Conservation (phyloP, 2,329 filamentous ascomycete genomes). For the Epicoccum sorghinum region DNA sequence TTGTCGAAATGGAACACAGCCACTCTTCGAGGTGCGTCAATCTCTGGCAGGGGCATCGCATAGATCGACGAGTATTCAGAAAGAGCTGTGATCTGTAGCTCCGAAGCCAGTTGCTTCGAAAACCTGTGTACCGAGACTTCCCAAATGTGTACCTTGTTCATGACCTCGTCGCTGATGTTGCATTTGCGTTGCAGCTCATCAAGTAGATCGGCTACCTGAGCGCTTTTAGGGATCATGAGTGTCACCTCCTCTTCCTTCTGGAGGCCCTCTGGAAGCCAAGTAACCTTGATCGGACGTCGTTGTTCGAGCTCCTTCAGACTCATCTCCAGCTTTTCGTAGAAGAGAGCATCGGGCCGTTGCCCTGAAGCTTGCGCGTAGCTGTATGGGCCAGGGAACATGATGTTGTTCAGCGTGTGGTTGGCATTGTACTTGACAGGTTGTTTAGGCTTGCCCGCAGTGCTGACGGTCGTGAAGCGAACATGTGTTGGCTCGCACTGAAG, state of each 20-base stretch:
- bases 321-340: slow-evolving; percentile 93
- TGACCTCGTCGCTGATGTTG: slow-evolving; percentile 76
- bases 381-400: slow-evolving; percentile 74
- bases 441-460: slow-evolving; percentile 79
- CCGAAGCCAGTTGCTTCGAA: slow-evolving; percentile 74
- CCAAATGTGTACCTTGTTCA: slow-evolving; percentile 76
- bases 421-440: slow-evolving; percentile 74
- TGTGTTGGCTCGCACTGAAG: slow-evolving; percentile 82
- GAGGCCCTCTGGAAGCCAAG: slow-evolving; percentile 86
- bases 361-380: slow-evolving; percentile 71
- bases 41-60: slow-evolving; percentile 79
- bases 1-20: slow-evolving; percentile 92
- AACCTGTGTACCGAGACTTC: slow-evolving; percentile 84
- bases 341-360: slow-evolving; percentile 78
- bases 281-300: slow-evolving; percentile 84
- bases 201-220: slow-evolving; percentile 79
- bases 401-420: slow-evolving; percentile 75
- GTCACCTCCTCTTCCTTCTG: slow-evolving; percentile 87
- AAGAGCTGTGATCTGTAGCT: slow-evolving; percentile 77
- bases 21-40: slow-evolving; percentile 70
- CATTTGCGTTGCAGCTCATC: slow-evolving; percentile 79
- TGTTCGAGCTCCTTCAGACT: slow-evolving; percentile 91
- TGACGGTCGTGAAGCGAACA: slow-evolving; percentile 88
- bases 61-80: slow-evolving; percentile 85
- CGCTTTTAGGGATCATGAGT: slow-evolving; percentile 85